Evolutionary conservation across 257 asterid species (phyloP), one percentile per base, ranked within the genome.

Genomic region (Asclepias syriaca): DNA sequence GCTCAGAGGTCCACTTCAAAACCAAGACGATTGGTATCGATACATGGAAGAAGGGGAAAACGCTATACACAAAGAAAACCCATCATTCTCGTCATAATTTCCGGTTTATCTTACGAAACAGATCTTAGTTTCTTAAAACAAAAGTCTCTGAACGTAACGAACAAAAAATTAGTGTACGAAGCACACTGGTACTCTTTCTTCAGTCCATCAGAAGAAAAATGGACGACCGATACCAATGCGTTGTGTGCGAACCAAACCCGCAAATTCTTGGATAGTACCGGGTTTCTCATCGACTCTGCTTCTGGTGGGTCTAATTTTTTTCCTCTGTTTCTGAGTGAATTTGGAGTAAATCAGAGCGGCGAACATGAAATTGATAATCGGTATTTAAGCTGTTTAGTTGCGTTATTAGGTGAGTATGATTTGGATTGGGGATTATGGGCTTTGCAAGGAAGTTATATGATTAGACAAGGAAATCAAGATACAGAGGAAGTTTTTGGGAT

Each of bases 391-490:
- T 91, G 97, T 73, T 63, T 89, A 15, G 13, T 89, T 56, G 85
- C 90, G 18, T 49, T 74, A 8, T 61, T 81, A 18, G 95, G 91
- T 0, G 96, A 84, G 57, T 21, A 11, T 5, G 96, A 91, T 66
- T 19, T 91, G 16, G 97, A 91, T 22, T 91, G 96, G 97, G 90
- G 87, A 0, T 46, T 91, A 55, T 91, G 95, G 96, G 49, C 88
- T 37, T 79, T 91, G n/a, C 93, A 91, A 57, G 96, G 97, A 0
- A 85, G 88, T 40, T 91, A 87, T 63, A 84, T 83, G 1, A 69
- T 85, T 0, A 81, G 93, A 37, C 69, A 86, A 46, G 89, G 88
- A 10, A 21, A 3, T 0, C 48, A 21, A 57, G 78, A 82, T 59
- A 7, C 29, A 45, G 89, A 86, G 5, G 95, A 89, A 63, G 1